Evolutionary conservation across 345 rosid species (phyloP), one percentile per base, ranked within the genome.

Genomic region (Lumnitzera littorea): DNA sequence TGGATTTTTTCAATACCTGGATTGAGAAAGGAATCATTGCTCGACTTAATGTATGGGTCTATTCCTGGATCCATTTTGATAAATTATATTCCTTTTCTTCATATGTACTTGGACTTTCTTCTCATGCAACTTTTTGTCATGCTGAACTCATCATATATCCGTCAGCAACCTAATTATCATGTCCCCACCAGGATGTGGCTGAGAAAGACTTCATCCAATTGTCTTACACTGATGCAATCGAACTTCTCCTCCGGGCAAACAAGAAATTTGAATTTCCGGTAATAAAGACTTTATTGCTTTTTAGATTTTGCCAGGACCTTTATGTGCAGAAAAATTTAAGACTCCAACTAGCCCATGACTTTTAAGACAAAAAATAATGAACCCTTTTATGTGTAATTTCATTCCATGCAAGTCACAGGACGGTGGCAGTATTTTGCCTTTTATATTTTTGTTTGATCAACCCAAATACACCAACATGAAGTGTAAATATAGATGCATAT

Each of bases 1-100:
- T 94, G 99, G 91, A 84, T 43, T 94, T 94, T 74, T 94, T 94
- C 79, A 91, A 90, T 71, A 80, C 89, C 67, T 86, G 97, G 96
- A 88, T 94, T 62, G 97, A 94, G 71, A 88, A 94, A 80, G 99
- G 99, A 72, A 85, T 94, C 74, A 78, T 88, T 62, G 74, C 74
- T 41, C 95, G 97, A 57, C 74, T 94, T 79, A 86, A 66, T 54
- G 99, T 94, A 88, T 79, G 89, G 69, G 58, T 69, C 75, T 78
- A 53, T 48, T 67, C 65, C 70, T 54, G 55, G 48, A 67, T 27
- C 31, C 62, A 52, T 62, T 64, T 63, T 41, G 61, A 15, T 50
- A 61, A 53, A 60, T 55, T 60, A 2, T 55, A 29, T 36, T 47
- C 20, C 52, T 36, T 12, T 23, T 31, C 51, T 64, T n/a, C 12